Percentiles rank a stretch among this genome's conserved stretches.
phyloP scores from a whole-genome alignment of 1,139 yeast genomes.

The Geotrichum reessii region DNA sequence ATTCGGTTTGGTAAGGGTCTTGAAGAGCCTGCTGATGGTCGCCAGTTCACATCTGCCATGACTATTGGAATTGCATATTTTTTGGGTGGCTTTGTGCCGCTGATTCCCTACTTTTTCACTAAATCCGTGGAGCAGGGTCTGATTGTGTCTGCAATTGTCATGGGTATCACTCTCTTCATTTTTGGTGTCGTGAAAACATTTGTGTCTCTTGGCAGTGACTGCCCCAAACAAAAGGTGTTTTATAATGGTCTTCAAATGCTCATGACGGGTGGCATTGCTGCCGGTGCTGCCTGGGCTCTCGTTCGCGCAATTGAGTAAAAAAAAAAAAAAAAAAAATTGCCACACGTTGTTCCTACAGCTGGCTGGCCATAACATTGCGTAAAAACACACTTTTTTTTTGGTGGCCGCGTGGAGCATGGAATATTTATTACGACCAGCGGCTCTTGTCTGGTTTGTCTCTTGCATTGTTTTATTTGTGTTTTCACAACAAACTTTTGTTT shows the following conservation, averaged over 20 bases:
- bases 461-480: not conserved
- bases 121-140: conserved; percentile 69
- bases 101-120: conserved; percentile 75
- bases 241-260: conserved; percentile 88
- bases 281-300: conserved; percentile 93
- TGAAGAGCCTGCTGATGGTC: conserved; percentile 75
- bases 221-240: conserved; percentile 55
- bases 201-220: conserved; percentile 75
- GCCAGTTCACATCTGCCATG: conserved; percentile 68
- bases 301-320: conserved; percentile 64
- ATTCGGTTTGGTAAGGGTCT: conserved; percentile 69
- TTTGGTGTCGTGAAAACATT: conserved; percentile 85
- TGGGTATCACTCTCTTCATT: conserved; percentile 77
- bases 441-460: not conserved
- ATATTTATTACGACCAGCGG: not conserved
- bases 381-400: not conserved
- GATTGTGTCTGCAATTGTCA: conserved; percentile 65
- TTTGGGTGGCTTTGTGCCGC: conserved; percentile 76
- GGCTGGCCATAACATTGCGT: not conserved
- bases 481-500: not conserved
- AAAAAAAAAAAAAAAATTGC: not conserved
- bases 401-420: not conserved
- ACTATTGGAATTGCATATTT: conserved; percentile 73
- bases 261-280: conserved; percentile 88
- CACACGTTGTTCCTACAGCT: not conserved